phyloP scores from a whole-genome alignment of 2,329 filamentous ascomycete genomes.

The Cladosporium oxysporum region DNA sequence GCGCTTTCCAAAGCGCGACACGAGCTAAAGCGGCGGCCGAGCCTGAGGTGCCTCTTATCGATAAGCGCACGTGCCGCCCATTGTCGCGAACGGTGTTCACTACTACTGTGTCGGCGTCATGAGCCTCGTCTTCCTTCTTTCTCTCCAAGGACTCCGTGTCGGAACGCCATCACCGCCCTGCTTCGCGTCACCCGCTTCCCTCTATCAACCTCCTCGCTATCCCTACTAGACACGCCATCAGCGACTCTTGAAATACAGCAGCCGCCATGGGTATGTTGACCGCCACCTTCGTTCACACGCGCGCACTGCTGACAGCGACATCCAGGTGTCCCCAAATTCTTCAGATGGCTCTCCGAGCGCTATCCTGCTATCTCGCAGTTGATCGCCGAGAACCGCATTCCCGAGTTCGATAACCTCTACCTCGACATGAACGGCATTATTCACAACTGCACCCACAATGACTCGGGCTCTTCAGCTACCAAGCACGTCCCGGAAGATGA shows the following conservation, averaged over 20 bases:
- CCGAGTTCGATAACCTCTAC: constrained; percentile 97
- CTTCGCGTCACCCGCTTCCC: constrained; percentile 19
- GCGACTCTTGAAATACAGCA: constrained; percentile 34
- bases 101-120: constrained; percentile 4
- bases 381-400: constrained; percentile 97
- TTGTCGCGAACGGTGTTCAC: background rate
- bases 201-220: constrained; percentile 11
- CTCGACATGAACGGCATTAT: constrained; percentile 99
- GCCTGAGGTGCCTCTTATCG: background rate
- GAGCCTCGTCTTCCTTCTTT: constrained; percentile 27
- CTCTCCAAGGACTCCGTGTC: constrained; percentile 42
- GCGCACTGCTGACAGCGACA: constrained; percentile 39
- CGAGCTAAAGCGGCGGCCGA: background rate
- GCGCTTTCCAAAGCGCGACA: background rate
- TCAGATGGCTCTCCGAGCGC: constrained; percentile 98
- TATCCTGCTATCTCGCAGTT: constrained; percentile 98
- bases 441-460: constrained; percentile 98
- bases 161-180: constrained; percentile 31
- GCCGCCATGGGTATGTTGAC: constrained; percentile 24
- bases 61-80: background rate
- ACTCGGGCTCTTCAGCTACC: constrained; percentile 86
- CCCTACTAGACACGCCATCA: constrained; percentile 17
- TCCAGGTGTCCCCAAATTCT: constrained; percentile 84
- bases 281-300: constrained; percentile 23
- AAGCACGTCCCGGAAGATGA: constrained; percentile 95